Percentiles rank a stretch among this genome's conserved stretches.
These are phyloP conservation scores for Smittium culicis DNA, from an alignment of 371 early-diverging fungal species.

Conservation along the genomic window DNA sequence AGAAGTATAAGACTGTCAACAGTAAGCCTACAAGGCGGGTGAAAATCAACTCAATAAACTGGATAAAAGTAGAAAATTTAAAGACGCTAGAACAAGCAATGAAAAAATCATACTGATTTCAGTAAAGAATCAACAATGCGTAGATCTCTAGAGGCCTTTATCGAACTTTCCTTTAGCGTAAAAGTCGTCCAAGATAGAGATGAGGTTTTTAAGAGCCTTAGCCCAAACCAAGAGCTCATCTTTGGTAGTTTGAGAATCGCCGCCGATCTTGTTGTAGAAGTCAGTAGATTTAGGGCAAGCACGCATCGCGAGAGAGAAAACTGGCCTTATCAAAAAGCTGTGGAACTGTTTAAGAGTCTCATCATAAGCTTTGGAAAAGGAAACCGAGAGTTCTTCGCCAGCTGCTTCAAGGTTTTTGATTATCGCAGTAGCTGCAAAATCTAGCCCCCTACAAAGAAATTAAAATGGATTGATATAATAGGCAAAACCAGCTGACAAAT, in stretches of 20 bases:
- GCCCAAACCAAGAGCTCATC: constrained; percentile 53
- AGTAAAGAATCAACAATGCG: too few species aligned
- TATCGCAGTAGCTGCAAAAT: constrained; percentile 70
- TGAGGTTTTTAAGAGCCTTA: constrained; percentile 46
- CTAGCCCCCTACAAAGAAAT: constrained; percentile 51
- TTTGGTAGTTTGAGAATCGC: constrained; percentile 37
- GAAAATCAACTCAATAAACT: too few species aligned
- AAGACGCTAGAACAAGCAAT: too few species aligned
- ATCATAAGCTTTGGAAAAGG: constrained; percentile 74
- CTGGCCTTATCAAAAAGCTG: constrained; percentile 62
- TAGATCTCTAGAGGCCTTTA: constrained; percentile 32
- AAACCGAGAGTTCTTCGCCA: constrained; percentile 59
- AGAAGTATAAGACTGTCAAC: too few species aligned
- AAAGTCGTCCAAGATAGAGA: constrained; percentile 39
- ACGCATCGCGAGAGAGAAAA: constrained; percentile 65
- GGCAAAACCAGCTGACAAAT: not conserved
- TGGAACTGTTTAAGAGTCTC: constrained; percentile 63
- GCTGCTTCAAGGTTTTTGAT: constrained; percentile 50
- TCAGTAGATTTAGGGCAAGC: constrained; percentile 79
- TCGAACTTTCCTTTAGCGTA: constrained; percentile 29
- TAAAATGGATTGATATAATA: constrained; percentile 10
- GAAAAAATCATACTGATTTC: too few species aligned
- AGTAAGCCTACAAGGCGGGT: too few species aligned
- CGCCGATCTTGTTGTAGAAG: constrained; percentile 73
- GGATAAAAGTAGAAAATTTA: too few species aligned